Base-by-base conservation (phyloP, 495 filamentous ascomycete species). In the Entonaema liquescens region DNA sequence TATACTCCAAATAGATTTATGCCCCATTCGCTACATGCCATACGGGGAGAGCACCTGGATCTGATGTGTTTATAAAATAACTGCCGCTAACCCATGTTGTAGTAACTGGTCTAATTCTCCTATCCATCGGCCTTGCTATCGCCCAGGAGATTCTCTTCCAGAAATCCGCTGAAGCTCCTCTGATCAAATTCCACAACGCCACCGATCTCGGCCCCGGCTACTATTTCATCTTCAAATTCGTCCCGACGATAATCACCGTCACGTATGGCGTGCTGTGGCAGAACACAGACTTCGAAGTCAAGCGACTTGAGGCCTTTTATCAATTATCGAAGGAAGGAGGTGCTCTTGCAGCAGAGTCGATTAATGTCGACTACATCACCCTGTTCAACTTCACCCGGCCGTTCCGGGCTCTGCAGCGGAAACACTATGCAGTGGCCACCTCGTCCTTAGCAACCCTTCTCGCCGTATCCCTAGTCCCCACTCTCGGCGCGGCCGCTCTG, bases 211-310 rank as follows among this genome's bases (percentile, higher is more conserved):
- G 82, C 5, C 68, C 83, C 2, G 70, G 77, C 29, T 67, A 83
- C 12, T 93, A 91, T 74, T 91, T 92, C 69, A 79, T 84, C 44
- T 88, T 92, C 83, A 92, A 92, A 71, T 93, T 93, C 72, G 79
- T 91, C 21, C 91, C 91, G 0, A 91, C 88, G 0, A 72, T 92
- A 4, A 77, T 92, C 23, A 86, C 88, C 52, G 91, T 93, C 38
- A 80, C 85, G 0, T 94, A 89, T 71, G 91, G 91, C 74, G 87
- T 93, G 13, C 61, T 93, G 17, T 93, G 90, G 90, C 90, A 92
- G 75, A 82, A 90, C 49, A 87, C 88, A 50, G 90, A 92, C 79
- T 90, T 90, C 57, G 90, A 93, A 65, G 87, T 93, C 12, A 90
- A 88, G 78, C 88, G 91, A 5, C 77, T 92, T 7, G 91, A 94